These are phyloP conservation scores for Heliamphora pulchella DNA, from an alignment of 179 eudicot species.

Conservation along the genomic window DNA sequence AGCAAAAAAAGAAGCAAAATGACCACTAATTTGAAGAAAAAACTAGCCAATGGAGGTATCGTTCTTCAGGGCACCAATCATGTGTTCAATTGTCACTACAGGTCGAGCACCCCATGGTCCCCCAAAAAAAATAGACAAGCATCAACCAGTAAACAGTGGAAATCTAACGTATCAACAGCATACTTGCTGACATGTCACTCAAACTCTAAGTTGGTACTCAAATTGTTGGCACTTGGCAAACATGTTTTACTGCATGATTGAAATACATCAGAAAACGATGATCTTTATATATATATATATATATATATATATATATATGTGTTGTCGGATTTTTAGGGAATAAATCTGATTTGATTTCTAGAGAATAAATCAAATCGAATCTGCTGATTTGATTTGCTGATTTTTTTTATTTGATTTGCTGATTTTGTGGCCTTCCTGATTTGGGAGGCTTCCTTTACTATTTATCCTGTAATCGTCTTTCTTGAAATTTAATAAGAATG, in stretches of 20 bases:
- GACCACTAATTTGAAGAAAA: background rate
- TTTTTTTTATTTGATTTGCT: too few relatives aligned
- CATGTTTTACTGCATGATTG: background rate
- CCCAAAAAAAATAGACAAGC: background rate
- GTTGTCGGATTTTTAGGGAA: too few relatives aligned
- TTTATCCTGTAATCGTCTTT: too few relatives aligned
- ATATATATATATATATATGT: too few relatives aligned
- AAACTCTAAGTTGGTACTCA: background rate
- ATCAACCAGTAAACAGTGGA: background rate
- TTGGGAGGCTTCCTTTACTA: too few relatives aligned
- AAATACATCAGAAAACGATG: background rate
- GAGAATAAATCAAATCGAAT: too few relatives aligned
- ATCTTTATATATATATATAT: too few relatives aligned
- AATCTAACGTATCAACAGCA: background rate
- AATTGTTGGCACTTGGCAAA: background rate
- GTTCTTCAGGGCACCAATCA: background rate
- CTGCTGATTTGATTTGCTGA: too few relatives aligned
- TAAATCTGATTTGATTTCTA: too few relatives aligned
- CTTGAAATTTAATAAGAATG: too few relatives aligned
- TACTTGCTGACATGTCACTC: background rate
- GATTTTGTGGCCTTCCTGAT: too few relatives aligned
- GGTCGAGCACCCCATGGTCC: background rate
- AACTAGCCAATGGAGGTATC: background rate
- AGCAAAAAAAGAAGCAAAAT: background rate
- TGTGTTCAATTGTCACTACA: background rate